These are phyloP conservation scores for Hemileccinum impolitum DNA, from an alignment of 768 basidiomycete genomes.

Conservation along the genomic window DNA sequence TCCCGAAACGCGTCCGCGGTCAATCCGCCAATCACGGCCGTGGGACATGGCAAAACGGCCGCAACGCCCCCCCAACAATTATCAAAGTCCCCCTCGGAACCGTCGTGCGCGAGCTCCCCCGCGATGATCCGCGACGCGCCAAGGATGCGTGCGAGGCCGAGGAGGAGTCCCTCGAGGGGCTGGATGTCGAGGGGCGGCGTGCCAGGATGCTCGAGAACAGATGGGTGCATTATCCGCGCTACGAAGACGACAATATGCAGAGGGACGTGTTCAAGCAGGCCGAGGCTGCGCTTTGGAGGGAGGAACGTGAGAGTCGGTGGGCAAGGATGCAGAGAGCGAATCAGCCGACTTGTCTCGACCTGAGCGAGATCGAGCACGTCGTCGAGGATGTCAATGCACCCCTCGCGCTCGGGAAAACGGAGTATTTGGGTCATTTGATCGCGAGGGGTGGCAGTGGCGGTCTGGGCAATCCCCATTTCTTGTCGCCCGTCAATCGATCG, in stretches of 20 bases:
- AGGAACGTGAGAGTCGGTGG: conserved; percentile 58
- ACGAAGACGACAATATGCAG: conserved; percentile 56
- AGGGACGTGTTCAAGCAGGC: conserved; percentile 70
- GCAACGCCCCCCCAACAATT: conserved; percentile 64
- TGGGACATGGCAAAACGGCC: conserved; percentile 87
- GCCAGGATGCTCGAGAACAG: conserved; percentile 60
- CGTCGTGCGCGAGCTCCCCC: conserved; percentile 72
- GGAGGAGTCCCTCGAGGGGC: conserved; percentile 50
- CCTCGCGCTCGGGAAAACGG: conserved; percentile 53
- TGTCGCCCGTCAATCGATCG: conserved; percentile 62
- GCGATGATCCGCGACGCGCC: conserved; percentile 60
- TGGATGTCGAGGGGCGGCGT: conserved; percentile 44
- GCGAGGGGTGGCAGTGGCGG: conserved; percentile 80
- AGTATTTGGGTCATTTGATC: conserved; percentile 60
- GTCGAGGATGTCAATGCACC: conserved; percentile 44
- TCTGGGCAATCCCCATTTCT: conserved; percentile 85
- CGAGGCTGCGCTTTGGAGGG: conserved; percentile 54
- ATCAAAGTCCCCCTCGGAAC: conserved; percentile 89
- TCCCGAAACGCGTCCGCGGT: conserved; percentile 67
- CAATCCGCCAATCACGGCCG: conserved; percentile 68
- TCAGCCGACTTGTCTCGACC: conserved; percentile 55
- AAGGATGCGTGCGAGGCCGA: conserved; percentile 74
- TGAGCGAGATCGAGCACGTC: conserved; percentile 49
- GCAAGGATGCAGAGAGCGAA: conserved; percentile 41
- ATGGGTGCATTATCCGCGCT: conserved; percentile 81